Base-by-base conservation (phyloP, 129 eudicot genomes). In the Flaveria robusta region DNA sequence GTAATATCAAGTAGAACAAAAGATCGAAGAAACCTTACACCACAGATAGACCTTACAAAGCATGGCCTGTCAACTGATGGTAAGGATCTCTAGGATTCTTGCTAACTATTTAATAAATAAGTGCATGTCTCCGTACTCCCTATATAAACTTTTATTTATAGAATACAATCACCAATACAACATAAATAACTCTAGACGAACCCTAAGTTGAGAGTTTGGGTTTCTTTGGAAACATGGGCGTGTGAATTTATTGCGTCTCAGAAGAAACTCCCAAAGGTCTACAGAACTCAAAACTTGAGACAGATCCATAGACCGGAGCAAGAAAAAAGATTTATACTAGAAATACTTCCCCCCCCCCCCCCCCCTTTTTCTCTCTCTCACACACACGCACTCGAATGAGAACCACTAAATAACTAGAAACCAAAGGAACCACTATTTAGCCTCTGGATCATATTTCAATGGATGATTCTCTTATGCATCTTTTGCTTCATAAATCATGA, bases 41-140 rank as follows among this genome's bases (percentile, higher is more conserved):
- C 19, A 43, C 43, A 34, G 46, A 64, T 31, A 64, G 45, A 63
- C 45, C 41, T 60, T 60, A 60, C 19, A 22, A n/a, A 31, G 69
- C 23, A 64, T 31, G 47, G 14, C 68, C 68, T 31, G 43, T 15
- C 10, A 63, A 63, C 22, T 26, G 42, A 63, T 34, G n/a, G 43
- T 29, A 62, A 20, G 68, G 68, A 16, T 63, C 41, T 63, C 68
- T 63, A 63, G 22, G 68, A 63, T 13, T 63, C 68, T 63, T 63
- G 43, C 10, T 29, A 63, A 31, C 66, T 60, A 60, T 23, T 23
- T 23, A 12, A 3, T 14, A 63, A 14, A 63, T 34, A 27, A 14
- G 43, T 14, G 29, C 5, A 29, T 8, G 31, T 9, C 15, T 3
- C 8, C 29, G 31, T 22, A 19, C 64, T 4, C 49, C 14, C n/a